These are phyloP conservation scores for Erodium texanum DNA, from an alignment of 441 rosid species.

Conservation along the genomic window DNA sequence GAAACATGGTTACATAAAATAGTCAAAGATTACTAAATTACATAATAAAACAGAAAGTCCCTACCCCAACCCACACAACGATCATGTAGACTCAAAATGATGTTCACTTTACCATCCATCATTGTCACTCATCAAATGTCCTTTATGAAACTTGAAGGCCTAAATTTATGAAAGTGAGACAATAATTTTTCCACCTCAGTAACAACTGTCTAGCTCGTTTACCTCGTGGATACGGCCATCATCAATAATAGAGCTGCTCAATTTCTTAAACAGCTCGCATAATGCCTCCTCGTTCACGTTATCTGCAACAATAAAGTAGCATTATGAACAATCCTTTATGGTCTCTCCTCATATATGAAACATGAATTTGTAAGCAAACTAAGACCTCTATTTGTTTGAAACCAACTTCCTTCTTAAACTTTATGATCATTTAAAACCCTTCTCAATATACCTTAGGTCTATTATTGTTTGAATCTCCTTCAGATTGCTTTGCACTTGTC, in stretches of 20 bases:
- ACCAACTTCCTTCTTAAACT: not conserved
- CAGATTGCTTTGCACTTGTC: too few species aligned
- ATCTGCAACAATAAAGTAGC: not conserved
- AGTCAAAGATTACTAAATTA: not conserved
- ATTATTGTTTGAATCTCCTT: too few species aligned
- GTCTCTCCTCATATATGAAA: not conserved
- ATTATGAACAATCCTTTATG: not conserved
- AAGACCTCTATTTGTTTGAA: not conserved
- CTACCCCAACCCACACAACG: not conserved
- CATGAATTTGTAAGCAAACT: not conserved
- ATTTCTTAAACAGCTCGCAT: slow-evolving; percentile 1
- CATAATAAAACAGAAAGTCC: not conserved
- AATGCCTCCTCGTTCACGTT: not conserved
- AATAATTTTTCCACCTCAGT: not conserved
- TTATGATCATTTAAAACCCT: not conserved
- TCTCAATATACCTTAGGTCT: not conserved
- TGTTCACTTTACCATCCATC: not conserved
- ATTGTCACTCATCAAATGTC: not conserved
- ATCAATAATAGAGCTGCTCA: not conserved
- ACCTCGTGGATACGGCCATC: slow-evolving; percentile 4
- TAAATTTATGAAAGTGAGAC: too few species aligned
- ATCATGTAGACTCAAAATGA: not conserved
- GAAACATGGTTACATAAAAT: not conserved
- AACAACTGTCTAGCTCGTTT: not conserved
- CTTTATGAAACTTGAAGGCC: not conserved